Base-by-base conservation (phyloP, 371 early-diverging fungal genomes). In the Mortierella sp. region DNA sequence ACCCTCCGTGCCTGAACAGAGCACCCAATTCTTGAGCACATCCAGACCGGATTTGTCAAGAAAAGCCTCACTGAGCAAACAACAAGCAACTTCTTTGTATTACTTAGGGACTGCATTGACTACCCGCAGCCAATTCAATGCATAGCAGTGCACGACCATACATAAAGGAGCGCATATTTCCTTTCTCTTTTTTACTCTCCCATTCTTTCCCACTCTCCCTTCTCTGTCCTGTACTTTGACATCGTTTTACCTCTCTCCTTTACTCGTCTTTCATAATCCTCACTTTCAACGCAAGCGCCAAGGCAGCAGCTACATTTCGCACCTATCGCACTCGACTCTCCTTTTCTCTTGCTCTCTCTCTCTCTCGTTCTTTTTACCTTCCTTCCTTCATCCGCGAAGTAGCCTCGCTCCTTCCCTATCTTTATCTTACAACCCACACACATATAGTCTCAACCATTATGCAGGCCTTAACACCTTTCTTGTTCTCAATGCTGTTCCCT, bases 401-500 rank as follows among this genome's bases (percentile, higher is more conserved):
- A n/a, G n/a, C n/a, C n/a, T n/a, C n/a, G n/a, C n/a, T n/a, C n/a
- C n/a, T n/a, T n/a, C n/a, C n/a, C n/a, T n/a, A n/a, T n/a, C n/a
- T n/a, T n/a, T n/a, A n/a, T n/a, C n/a, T n/a, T n/a, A n/a, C n/a
- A n/a, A n/a, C n/a, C n/a, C n/a, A n/a, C n/a, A n/a, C n/a, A n/a
- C n/a, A n/a, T n/a, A n/a, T n/a, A n/a, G n/a, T n/a, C n/a, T 19
- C 41, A 27, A 19, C 17, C 37, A 61, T n/a, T 59, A 72, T 72
- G 72, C 72, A 72, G 48, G 72, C 72, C 6, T 56, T 72, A 39
- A 72, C 72, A 24, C 72, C 72, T 0, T 62, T 72, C 44, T 66
- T 72, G 54, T 72, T 72, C 31, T 62, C 72, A 11, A 72, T 72
- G 72, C 72, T 72, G 37, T 72, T 72, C 58, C 67, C 66, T 30